Evolutionary conservation across 495 filamentous ascomycete genomes (phyloP), one percentile per base, ranked within the genome.

Genomic region (Penicillium cinerascens): DNA sequence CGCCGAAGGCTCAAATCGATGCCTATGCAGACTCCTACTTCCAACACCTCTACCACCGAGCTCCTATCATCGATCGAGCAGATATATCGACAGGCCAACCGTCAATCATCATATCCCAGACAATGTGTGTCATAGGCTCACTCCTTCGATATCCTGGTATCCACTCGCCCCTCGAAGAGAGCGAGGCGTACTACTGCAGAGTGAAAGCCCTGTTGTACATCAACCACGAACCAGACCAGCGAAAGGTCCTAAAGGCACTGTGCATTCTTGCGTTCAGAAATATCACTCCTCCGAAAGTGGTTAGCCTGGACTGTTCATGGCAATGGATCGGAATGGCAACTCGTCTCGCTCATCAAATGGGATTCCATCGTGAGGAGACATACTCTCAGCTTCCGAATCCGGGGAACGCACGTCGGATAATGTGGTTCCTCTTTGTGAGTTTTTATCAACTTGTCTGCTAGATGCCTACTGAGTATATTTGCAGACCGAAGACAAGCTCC

Each of bases 321-420:
- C 46, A 55, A 29, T 55, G 52, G 52, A 15, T 49, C 0, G 52
- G 52, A 39, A 44, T 49, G 45, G 52, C 52, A 39, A 40, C 40
- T 6, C 39, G 52, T 15, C 29, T 55, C 2, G 45, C 52, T 13
- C 38, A 49, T 13, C 52, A 55, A 44, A 55, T 55, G 46, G 52
- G 45, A 10, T 46, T 55, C 11, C 52, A 55, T 44, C 40, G 52
- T 17, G 52, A 55, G 29, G 44, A 42, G 17, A 45, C 49, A 2
- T 52, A 52, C 38, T 16, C 33, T 3, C 42, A 45, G 5, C 44
- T 54, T 16, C 21, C 39, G 20, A 49, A 40, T 33, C 52, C 52
- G 7, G 51, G 51, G 4, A 48, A 37, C 22, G 44, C 44, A 11
- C 45, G 40, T 20, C 44, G 45, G 11, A 49, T 55, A 18, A 49